Evolutionary conservation across 169 alveolate species (phyloP).

Genomic region (Cryptosporidium muris): DNA sequence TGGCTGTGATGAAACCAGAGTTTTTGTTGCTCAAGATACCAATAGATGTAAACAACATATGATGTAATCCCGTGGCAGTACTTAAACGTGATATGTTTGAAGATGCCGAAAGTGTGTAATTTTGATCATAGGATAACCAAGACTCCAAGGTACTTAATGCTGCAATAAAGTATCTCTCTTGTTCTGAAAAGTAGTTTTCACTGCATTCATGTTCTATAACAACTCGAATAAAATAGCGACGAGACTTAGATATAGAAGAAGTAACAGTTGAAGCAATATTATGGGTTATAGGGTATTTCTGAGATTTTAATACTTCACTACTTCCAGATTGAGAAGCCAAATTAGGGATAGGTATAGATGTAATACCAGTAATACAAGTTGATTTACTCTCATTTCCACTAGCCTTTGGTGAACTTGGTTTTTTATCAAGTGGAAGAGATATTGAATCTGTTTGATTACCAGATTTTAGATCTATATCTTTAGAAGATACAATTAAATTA

Average conservation of each 20-base stretch:
- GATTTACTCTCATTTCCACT: too few species aligned
- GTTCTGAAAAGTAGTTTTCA: slow-evolving; percentile 48
- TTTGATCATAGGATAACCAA: slow-evolving; percentile 59
- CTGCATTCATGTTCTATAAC: slow-evolving; percentile 55
- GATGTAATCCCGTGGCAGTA: slow-evolving; percentile 13
- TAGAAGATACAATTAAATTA: too few species aligned
- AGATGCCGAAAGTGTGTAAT: slow-evolving; percentile 10
- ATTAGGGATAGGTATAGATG: too few species aligned
- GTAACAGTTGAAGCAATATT: too few species aligned
- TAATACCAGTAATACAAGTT: too few species aligned
- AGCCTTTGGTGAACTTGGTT: too few species aligned
- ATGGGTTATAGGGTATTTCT: too few species aligned
- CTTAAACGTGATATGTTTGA: not conserved
- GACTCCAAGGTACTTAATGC: slow-evolving; percentile 48
- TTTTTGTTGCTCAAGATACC: slow-evolving; percentile 38
- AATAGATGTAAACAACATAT: slow-evolving; percentile 37
- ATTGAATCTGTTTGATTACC: too few species aligned
- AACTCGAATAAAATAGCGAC: slow-evolving; percentile 43
- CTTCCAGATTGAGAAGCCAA: too few species aligned
- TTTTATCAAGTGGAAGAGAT: too few species aligned
- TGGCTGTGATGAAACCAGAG: slow-evolving; percentile 50
- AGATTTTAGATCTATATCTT: too few species aligned
- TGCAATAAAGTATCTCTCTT: slow-evolving; percentile 50
- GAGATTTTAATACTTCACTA: too few species aligned
- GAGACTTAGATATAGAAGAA: not conserved